Conservation (phyloP, 345 rosid species). For the Raphanus raphanistrum region DNA sequence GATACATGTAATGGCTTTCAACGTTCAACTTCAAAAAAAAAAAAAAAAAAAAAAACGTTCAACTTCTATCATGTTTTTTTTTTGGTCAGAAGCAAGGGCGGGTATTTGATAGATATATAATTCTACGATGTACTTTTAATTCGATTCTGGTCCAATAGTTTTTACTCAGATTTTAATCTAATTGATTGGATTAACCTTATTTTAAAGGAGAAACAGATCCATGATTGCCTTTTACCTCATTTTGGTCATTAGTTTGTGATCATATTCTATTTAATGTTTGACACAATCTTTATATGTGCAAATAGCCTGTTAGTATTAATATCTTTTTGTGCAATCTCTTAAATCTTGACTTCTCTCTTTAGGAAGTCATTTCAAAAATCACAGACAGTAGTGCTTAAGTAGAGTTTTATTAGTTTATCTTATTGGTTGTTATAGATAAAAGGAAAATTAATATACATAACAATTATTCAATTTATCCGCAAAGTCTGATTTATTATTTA, state of each 20-base stretch:
- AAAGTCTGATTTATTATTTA: no score
- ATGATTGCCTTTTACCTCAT: no score
- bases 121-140: neutral
- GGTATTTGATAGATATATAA: neutral
- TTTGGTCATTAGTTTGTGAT: no score
- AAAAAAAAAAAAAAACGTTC: neutral
- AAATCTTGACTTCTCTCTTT: neutral
- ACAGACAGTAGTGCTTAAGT: neutral
- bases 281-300: no score
- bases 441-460: no score
- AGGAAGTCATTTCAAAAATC: neutral
- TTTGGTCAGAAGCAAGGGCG: slow-evolving; percentile 3
- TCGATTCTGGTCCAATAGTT: neutral
- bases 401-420: no score
- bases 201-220: no score
- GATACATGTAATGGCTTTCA: slow-evolving; percentile 6
- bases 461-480: neutral
- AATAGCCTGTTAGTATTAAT: neutral
- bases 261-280: no score
- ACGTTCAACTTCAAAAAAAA: neutral
- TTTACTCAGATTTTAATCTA: neutral
- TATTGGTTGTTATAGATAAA: no score
- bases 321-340: neutral
- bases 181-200: neutral
- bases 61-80: neutral